Conservation (phyloP, 352 stramenopile genomes). For the Phytophthora fragariae region DNA sequence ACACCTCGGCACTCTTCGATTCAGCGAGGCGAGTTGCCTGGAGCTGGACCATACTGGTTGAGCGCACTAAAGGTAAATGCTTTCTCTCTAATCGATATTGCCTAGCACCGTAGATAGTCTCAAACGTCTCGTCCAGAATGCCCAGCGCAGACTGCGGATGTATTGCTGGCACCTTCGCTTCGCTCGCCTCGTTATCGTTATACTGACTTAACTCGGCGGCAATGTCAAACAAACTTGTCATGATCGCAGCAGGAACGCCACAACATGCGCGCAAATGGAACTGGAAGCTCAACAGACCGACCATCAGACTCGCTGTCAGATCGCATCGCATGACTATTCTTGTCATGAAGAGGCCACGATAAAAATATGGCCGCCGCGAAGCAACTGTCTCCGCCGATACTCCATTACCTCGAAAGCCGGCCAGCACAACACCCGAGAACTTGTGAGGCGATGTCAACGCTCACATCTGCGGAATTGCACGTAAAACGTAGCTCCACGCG, state of each 20-base stretch:
- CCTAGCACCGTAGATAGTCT: constrained; percentile 50
- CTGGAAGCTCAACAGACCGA: constrained; percentile 5
- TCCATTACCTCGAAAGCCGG: background rate
- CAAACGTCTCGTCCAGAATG: constrained; percentile 62
- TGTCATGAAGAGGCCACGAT: background rate
- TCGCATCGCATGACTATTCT: constrained; percentile 16
- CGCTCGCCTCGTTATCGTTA: constrained; percentile 1
- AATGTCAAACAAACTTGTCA: constrained; percentile 73
- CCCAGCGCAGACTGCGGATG: constrained; percentile 41
- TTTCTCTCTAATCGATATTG: constrained; percentile 14
- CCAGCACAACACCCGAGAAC: constrained; percentile 2
- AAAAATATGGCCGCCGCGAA: constrained; percentile 17
- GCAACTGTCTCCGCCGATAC: background rate
- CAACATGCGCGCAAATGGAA: constrained; percentile 5
- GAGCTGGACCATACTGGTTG: constrained; percentile 27
- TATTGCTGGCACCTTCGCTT: background rate
- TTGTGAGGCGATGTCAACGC: constrained; percentile 65
- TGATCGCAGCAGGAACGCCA: constrained; percentile 20
- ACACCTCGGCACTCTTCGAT: constrained; percentile 24
- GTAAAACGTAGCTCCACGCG: constrained; percentile 83
- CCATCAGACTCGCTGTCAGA: background rate
- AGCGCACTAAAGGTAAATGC: constrained; percentile 21
- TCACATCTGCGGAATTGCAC: constrained; percentile 78
- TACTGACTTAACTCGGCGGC: constrained; percentile 62
- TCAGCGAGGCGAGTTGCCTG: constrained; percentile 24